Base-by-base conservation (phyloP, 345 rosid species). In the Lenwebbia sp. region DNA sequence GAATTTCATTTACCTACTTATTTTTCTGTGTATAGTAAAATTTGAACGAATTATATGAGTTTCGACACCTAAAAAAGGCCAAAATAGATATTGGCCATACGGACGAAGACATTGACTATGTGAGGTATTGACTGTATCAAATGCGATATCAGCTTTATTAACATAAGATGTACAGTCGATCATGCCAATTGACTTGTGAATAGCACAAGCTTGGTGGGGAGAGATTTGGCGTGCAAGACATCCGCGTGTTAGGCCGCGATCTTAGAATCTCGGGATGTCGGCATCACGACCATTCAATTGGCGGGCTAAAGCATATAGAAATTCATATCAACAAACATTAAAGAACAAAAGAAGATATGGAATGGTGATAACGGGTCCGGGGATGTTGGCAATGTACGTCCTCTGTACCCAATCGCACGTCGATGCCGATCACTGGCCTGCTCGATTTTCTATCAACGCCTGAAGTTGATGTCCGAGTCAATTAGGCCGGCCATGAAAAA, bases 181-280 rank as follows among this genome's bases (percentile, higher is more conserved):
- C 15, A 62, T 30, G 3, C 14, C 75, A 7, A 30, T 17, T 3
- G 7, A 62, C 17, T 30, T 19, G 5, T 15, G 37, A 30, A 62
- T 30, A 15, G 3, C 41, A 62, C 0, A 0, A 30, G 22, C 28
- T 30, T 30, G 23, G 75, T 5, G 0, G 6, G 40, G 6, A 30
- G 37, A 2, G 75, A 14, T 21, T 30, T 4, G 0, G 6, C 0
- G 11, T 0, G 12, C 12, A 0, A 0, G 0, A 4, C 8, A 65
- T 37, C 1, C 1, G 10, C 2, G 0, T 3, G 19, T n/a, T 58
- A n/a, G 70, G 70, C 30, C 19, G 15, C 17, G 0, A 58, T n/a
- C 70, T 19, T 1, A 3, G 19, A n/a, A 28, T 28, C 74, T 28
- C 1, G 2, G 33, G 74, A 62, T 0, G 5, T 14, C 0, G 15